Evolutionary conservation across 306 rosid genomes (phyloP).

Genomic region (Fragaria nilgerrensis): DNA sequence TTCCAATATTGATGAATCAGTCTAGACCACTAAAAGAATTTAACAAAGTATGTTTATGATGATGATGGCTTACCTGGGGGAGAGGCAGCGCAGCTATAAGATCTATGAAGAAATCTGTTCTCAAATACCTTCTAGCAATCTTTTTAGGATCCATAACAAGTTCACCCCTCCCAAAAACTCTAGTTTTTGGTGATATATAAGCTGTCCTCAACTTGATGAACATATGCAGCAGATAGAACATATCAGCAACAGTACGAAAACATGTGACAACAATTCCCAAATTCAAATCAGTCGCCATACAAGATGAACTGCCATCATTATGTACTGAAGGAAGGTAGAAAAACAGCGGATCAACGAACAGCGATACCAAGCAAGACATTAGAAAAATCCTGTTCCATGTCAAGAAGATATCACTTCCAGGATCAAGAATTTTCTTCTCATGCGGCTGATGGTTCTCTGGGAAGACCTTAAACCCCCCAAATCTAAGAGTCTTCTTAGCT

Average conservation of each 20-base stretch:
- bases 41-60: not conserved
- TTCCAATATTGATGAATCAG: not conserved
- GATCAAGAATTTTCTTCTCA: conserved; percentile 69
- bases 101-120: conserved; percentile 73
- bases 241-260: conserved; percentile 79
- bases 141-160: conserved; percentile 67
- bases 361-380: conserved; percentile 60
- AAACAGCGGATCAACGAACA: conserved; percentile 85
- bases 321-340: conserved; percentile 71
- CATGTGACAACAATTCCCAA: conserved; percentile 67
- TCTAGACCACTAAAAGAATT: not conserved
- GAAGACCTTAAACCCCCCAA: conserved; percentile 51
- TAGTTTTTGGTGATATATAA: conserved; percentile 72
- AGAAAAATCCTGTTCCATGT: conserved; percentile 78
- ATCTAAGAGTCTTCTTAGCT: conserved; percentile 22
- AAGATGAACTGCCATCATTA: conserved; percentile 39
- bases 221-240: conserved; percentile 65
- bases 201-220: conserved; percentile 78
- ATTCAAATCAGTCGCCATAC: conserved; percentile 71
- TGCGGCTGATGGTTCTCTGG: conserved; percentile 42
- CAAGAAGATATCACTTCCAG: conserved; percentile 69
- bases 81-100: conserved; percentile 80
- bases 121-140: conserved; percentile 64
- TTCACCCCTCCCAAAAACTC: conserved; percentile 91
- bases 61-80: conserved; percentile 69